phyloP scores from a whole-genome alignment of 352 stramenopile species.

The Pythium coloratum region DNA sequence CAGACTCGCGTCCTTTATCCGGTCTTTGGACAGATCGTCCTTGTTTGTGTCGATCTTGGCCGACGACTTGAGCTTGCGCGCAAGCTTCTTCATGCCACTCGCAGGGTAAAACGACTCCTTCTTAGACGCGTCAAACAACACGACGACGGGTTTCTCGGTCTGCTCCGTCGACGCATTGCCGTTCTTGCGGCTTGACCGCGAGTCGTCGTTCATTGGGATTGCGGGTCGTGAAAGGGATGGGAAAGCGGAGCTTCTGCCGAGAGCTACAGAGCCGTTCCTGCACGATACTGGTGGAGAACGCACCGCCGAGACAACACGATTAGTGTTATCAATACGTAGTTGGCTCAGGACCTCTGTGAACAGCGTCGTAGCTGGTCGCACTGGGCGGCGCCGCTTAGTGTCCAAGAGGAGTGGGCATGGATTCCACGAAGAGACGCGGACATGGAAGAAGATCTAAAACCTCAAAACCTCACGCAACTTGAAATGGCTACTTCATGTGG shows the following conservation, averaged over 20 bases:
- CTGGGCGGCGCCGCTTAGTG: background rate
- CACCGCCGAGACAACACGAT: background rate
- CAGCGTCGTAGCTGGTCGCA: background rate
- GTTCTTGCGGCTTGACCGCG: constrained; percentile 16
- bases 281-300: background rate
- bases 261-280: background rate
- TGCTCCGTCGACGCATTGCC: background rate
- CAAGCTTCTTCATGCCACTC: constrained; percentile 93
- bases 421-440: constrained; percentile 21
- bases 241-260: constrained; percentile 13
- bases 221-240: background rate
- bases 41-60: constrained; percentile 95
- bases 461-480: constrained; percentile 19
- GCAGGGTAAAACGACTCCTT: constrained; percentile 91
- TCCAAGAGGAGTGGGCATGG: background rate
- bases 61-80: constrained; percentile 83
- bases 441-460: constrained; percentile 20
- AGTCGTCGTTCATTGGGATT: constrained; percentile 25
- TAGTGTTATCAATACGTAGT: background rate
- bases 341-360: background rate
- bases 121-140: constrained; percentile 94
- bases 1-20: constrained; percentile 84
- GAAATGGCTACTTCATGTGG: constrained; percentile 9
- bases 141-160: constrained; percentile 28
- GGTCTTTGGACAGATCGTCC: constrained; percentile 88